Evolutionary conservation across 768 basidiomycete genomes (phyloP), one percentile per base, ranked within the genome.

Genomic region (Leucosporidium creatinivorum): DNA sequence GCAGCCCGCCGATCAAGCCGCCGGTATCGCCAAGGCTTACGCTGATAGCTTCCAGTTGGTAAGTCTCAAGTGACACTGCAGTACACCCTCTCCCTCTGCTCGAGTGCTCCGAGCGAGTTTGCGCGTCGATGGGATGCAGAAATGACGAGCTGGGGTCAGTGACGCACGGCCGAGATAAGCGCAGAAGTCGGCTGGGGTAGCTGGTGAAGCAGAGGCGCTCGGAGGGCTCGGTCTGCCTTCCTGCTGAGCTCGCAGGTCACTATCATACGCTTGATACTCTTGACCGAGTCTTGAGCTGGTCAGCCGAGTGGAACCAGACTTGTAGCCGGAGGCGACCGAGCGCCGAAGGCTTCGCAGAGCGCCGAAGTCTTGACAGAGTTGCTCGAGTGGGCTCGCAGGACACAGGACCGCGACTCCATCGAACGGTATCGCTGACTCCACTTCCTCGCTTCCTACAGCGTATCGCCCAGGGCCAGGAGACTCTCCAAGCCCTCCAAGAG

Each of bases 1-100:
- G 18, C 7, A 61, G 28, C 62, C 71, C 8, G 68, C 68, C 17
- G 71, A 73, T n/a, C 25, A 58, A 21, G 71, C 63, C 7, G 63
- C 55, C 28, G 48, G 28, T 6, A 13, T 57, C 21, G 69, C 65
- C 19, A 33, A 52, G 55, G 50, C 30, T 8, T 57, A 61, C 36
- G 61, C 57, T 48, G 23, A 61, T 3, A 63, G 63, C 5, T 18
- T 69, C 31, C 54, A 61, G 36, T 55, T 55, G 52, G 67, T 69
- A 47, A 54, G 66, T 48, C 26, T 25, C 18, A n/a, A 36, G 12
- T 52, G 21, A 26, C 25, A 5, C 23, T 28, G 28, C 26, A 21
- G 6, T 56, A 15, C 31, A 18, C 31, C 28, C 23, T 26, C 52
- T 13, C 6, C 6, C 8, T 28, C 50, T 51, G 50, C 50, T 23